Percentiles rank a stretch among this genome's conserved stretches.
These are phyloP conservation scores for Friedmanniomyces endolithicus DNA, from an alignment of 495 filamentous ascomycete species.

Conservation along the genomic window DNA sequence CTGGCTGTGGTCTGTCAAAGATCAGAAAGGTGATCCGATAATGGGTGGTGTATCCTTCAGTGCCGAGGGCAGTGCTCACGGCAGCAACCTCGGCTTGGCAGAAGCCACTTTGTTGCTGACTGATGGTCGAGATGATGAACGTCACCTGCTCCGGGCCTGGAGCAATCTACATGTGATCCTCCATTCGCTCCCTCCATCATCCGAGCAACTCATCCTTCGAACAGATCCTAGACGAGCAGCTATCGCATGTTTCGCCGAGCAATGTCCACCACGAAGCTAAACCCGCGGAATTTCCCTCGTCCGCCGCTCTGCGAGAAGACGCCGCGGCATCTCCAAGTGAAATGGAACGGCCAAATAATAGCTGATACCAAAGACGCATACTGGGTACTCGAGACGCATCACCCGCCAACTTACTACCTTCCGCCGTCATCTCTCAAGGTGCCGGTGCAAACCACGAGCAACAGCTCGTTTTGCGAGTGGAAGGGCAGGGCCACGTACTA, in stretches of 20 bases:
- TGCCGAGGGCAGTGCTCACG: too few species aligned
- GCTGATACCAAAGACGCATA: conserved; percentile 43
- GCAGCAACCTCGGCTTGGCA: too few species aligned
- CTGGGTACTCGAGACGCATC: conserved; percentile 49
- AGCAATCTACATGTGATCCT: neutral
- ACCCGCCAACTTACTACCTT: conserved; percentile 49
- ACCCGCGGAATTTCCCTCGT: conserved; percentile 45
- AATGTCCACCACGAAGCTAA: conserved; percentile 29
- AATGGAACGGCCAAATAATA: conserved; percentile 39
- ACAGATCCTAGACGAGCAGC: neutral
- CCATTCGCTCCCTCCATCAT: too few species aligned
- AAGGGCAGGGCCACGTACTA: conserved; percentile 45
- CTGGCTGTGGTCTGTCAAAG: too few species aligned
- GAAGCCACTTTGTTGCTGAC: neutral
- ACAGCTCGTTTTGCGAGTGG: conserved; percentile 44
- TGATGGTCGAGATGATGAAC: neutral
- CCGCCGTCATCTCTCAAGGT: conserved; percentile 34
- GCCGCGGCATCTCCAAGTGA: conserved; percentile 39
- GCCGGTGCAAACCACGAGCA: conserved; percentile 33
- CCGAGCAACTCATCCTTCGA: neutral
- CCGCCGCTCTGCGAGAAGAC: conserved; percentile 42
- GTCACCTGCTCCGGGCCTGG: neutral
- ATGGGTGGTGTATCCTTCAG: too few species aligned
- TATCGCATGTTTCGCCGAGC: conserved; percentile 10
- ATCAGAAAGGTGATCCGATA: too few species aligned